Conservation (phyloP, 2,329 filamentous ascomycete species). For the Reticulascus tulasneorum region DNA sequence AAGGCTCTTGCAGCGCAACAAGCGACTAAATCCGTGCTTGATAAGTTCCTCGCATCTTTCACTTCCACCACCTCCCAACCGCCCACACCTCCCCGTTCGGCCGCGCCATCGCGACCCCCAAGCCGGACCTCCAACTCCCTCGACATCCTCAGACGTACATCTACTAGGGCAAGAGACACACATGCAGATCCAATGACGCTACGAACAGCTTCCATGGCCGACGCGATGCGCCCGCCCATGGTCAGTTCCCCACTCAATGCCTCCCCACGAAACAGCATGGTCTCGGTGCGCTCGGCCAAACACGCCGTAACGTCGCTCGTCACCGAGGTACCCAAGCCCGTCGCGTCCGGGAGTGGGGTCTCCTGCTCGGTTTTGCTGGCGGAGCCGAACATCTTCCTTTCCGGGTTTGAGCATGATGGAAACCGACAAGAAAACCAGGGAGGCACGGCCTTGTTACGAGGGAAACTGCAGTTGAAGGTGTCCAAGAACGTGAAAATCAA, state of each 20-base stretch:
- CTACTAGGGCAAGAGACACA: slow-evolving; percentile 9
- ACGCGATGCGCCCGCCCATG: slow-evolving; percentile 11
- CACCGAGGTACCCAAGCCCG: slow-evolving; percentile 63
- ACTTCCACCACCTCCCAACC: slow-evolving; percentile 9
- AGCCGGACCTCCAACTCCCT: slow-evolving; percentile 9
- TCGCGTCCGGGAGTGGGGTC: slow-evolving; percentile 75
- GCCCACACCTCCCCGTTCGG: no score
- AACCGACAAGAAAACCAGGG: slow-evolving; percentile 42
- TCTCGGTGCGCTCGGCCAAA: slow-evolving; percentile 49
- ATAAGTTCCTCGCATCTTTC: no score
- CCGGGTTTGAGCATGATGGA: slow-evolving; percentile 72
- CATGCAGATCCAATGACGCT: no score
- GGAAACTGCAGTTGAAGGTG: slow-evolving; percentile 75
- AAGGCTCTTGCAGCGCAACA: slow-evolving; percentile 11
- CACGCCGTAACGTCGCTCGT: slow-evolving; percentile 45
- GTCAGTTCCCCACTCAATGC: slow-evolving; percentile 19
- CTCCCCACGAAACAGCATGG: slow-evolving; percentile 44
- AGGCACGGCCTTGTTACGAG: slow-evolving; percentile 81
- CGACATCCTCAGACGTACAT: slow-evolving; percentile 10
- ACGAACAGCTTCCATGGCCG: slow-evolving; percentile 10
- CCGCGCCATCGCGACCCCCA: slow-evolving; percentile 7
- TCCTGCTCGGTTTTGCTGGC: slow-evolving; percentile 70
- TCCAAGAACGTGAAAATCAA: slow-evolving; percentile 92
- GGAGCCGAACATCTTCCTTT: slow-evolving; percentile 76
- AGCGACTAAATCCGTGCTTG: slow-evolving; percentile 7